A percentile compares a stretch with the other conserved stretches of the same genome.
Conservation (phyloP, 2,329 filamentous ascomycete genomes). For the Aureobasidium pullulans region DNA sequence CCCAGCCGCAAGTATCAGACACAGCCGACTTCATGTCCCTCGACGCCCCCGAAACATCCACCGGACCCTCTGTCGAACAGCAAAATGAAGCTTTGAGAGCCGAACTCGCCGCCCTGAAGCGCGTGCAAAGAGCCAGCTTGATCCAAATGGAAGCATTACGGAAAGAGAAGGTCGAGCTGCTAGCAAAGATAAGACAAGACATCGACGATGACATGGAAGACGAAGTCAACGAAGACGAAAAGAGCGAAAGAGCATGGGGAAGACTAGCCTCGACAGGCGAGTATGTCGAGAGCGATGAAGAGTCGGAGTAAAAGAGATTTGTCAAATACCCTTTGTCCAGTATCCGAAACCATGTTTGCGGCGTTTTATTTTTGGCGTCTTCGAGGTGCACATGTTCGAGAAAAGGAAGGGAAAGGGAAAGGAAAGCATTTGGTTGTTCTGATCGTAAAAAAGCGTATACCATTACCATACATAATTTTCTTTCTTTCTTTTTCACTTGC, state of each 20-base stretch:
- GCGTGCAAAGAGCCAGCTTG: slow-evolving; percentile 39
- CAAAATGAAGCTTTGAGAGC: slow-evolving; percentile 27
- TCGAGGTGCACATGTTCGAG: not conserved
- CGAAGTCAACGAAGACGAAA: not conserved
- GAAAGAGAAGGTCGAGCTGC: slow-evolving; percentile 33
- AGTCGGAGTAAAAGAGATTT: not conserved
- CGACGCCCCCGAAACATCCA: slow-evolving; percentile 17
- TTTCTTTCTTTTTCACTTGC: not conserved
- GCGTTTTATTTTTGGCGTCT: slow-evolving; percentile 2
- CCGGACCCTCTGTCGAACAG: slow-evolving; percentile 18
- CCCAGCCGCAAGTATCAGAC: slow-evolving; percentile 12
- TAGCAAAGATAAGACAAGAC: slow-evolving; percentile 19
- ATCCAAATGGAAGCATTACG: slow-evolving; percentile 37
- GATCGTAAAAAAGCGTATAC: slow-evolving; percentile 8
- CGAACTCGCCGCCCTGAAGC: slow-evolving; percentile 36
- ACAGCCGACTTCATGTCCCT: slow-evolving; percentile 33
- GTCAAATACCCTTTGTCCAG: not conserved
- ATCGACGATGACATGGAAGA: not conserved
- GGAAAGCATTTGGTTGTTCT: not conserved
- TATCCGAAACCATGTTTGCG: not conserved
- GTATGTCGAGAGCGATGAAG: slow-evolving; percentile 3
- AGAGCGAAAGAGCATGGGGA: slow-evolving; percentile 8
- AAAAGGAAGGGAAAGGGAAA: not conserved
- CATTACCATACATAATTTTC: slow-evolving; percentile 8
- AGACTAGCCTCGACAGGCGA: slow-evolving; percentile 1